Percentiles rank a stretch among this genome's conserved stretches.
Conservation (phyloP, 148 eudicot species). For the Rhododendron ovatum region DNA sequence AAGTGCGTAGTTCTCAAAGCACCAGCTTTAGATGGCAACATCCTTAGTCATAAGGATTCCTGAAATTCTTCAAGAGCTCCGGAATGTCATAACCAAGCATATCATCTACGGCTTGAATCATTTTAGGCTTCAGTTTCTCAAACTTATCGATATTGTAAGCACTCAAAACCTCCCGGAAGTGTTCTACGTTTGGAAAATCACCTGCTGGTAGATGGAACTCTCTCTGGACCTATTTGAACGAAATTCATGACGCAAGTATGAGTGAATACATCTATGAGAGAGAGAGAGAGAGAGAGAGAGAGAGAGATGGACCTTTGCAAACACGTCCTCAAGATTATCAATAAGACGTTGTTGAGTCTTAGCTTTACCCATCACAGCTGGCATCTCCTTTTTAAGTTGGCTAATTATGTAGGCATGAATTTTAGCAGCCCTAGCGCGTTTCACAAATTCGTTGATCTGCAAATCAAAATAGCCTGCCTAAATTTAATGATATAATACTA, state of each 20-base stretch:
- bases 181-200: conserved; percentile 67
- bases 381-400: conserved; percentile 98
- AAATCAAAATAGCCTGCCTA: not conserved
- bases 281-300: not conserved
- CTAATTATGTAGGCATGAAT: conserved; percentile 91
- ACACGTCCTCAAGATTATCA: conserved; percentile 79
- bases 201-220: conserved; percentile 74
- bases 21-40: not conserved
- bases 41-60: conserved; percentile 64
- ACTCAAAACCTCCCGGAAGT: conserved; percentile 57
- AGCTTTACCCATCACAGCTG: conserved; percentile 89
- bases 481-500: not conserved
- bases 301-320: conserved; percentile 55
- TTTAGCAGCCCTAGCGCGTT: conserved; percentile 95
- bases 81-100: conserved; percentile 86
- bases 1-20: not conserved
- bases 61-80: conserved; percentile 63
- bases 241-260: not conserved
- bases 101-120: conserved; percentile 77
- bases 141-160: conserved; percentile 67
- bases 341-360: conserved; percentile 82
- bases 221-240: conserved; percentile 55
- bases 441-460: conserved; percentile 97
- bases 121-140: conserved; percentile 63
- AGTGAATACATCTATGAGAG: not conserved